Percentiles rank a stretch among this genome's conserved stretches.
These are phyloP conservation scores for Annulohypoxylon nitens DNA, from an alignment of 495 filamentous ascomycete species.

Conservation along the genomic window DNA sequence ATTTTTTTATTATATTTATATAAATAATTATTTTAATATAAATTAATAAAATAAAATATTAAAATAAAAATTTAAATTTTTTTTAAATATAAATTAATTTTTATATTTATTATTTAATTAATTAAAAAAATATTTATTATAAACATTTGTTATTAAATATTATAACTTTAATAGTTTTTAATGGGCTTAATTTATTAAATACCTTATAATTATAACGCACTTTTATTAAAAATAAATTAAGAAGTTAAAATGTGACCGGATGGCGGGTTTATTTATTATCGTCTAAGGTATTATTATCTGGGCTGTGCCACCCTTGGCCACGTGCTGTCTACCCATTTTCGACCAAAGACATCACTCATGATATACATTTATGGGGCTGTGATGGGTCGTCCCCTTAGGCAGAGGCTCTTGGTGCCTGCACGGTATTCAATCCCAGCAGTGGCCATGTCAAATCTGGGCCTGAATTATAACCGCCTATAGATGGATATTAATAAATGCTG, in stretches of 20 bases:
- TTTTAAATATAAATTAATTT: too few species aligned
- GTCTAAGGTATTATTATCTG: neutral
- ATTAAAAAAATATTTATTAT: too few species aligned
- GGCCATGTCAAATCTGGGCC: neutral
- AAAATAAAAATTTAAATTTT: too few species aligned
- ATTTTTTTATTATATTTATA: too few species aligned
- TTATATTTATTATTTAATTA: too few species aligned
- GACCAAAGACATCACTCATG: neutral
- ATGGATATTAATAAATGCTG: neutral
- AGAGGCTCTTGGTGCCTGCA: neutral
- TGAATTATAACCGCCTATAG: neutral
- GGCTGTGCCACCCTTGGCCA: neutral
- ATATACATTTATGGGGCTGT: neutral
- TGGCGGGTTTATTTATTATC: neutral
- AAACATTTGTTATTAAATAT: too few species aligned
- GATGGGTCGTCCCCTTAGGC: neutral
- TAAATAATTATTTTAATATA: too few species aligned
- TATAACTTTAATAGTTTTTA: too few species aligned
- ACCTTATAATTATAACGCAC: too few species aligned
- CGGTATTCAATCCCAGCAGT: neutral
- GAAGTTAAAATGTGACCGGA: neutral
- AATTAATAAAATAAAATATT: too few species aligned
- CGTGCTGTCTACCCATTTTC: constrained; percentile 3
- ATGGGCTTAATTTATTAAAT: too few species aligned
- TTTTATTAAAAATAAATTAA: too few species aligned